A percentile compares a stretch with the other conserved stretches of the same genome.
Conservation (phyloP, 2,329 filamentous ascomycete genomes). For the Aspergillus transmontanensis region DNA sequence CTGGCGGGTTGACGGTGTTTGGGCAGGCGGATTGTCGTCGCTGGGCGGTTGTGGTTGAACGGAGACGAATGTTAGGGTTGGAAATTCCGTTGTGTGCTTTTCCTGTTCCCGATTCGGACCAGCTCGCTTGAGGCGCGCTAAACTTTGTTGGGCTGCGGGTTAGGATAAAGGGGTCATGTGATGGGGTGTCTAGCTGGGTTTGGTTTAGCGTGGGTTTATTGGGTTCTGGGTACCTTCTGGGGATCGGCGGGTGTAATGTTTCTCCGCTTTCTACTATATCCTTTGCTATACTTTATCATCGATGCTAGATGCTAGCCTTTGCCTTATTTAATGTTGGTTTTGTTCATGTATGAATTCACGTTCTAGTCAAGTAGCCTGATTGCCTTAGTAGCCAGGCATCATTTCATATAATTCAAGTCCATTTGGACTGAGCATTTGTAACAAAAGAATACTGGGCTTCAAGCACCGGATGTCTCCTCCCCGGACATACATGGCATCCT, state of each 20-base stretch:
- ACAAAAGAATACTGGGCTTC: too few species aligned
- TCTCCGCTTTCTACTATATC: conserved; percentile 9
- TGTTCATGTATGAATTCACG: too few species aligned
- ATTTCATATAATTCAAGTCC: too few species aligned
- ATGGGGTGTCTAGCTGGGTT: not conserved
- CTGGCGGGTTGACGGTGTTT: conserved; percentile 37
- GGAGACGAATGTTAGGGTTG: conserved; percentile 32
- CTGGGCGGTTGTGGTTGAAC: conserved; percentile 35
- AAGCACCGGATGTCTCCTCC: too few species aligned
- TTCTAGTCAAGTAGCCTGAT: too few species aligned
- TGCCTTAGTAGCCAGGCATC: too few species aligned
- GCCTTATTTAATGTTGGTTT: not conserved
- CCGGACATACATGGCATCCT: too few species aligned
- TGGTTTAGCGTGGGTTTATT: conserved; percentile 3
- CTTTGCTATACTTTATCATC: not conserved
- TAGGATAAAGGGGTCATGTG: conserved; percentile 15
- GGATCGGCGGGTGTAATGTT: conserved; percentile 8
- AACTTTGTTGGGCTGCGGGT: conserved; percentile 19
- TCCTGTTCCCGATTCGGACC: conserved; percentile 26
- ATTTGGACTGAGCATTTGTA: too few species aligned
- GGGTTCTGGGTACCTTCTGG: not conserved
- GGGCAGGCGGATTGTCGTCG: conserved; percentile 38
- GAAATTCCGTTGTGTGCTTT: conserved; percentile 39
- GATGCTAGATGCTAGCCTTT: too few species aligned
- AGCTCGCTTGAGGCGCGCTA: conserved; percentile 36